Evolutionary conservation across 1,284 basidiomycete genomes (phyloP).

Genomic region (Cystodermella granulosa): DNA sequence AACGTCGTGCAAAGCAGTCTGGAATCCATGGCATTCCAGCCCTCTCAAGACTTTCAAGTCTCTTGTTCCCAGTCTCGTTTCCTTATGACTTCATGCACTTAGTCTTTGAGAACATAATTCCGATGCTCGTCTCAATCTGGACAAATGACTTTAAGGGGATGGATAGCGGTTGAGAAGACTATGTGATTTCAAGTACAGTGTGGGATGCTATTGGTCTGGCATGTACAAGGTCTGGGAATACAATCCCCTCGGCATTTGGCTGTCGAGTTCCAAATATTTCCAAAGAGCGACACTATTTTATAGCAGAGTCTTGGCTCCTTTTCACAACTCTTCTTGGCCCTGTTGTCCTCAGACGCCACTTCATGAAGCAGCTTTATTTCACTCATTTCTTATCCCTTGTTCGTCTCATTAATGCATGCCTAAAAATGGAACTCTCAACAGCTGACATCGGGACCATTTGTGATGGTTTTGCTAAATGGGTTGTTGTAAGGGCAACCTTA

Average conservation of each 20-base stretch:
- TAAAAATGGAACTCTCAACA: too few species aligned
- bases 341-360: constrained; percentile 32
- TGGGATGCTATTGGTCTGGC: constrained; percentile 31
- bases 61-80: constrained; percentile 38
- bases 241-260: constrained; percentile 32
- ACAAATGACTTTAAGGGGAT: constrained; percentile 38
- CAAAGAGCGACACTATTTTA: constrained; percentile 19
- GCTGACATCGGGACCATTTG: too few species aligned
- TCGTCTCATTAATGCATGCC: too few species aligned
- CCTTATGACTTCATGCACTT: constrained; percentile 50
- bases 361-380: constrained; percentile 31
- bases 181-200: constrained; percentile 20
- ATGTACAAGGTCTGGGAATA: constrained; percentile 16
- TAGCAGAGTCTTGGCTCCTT: constrained; percentile 36
- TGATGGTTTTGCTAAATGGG: too few species aligned
- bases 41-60: constrained; percentile 27
- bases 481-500: too few species aligned
- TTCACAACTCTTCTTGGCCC: constrained; percentile 40
- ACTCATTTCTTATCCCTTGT: too few species aligned
- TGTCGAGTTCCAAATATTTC: constrained; percentile 26
- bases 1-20: constrained; percentile 27
- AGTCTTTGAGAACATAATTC: constrained; percentile 39
- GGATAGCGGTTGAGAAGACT: constrained; percentile 29
- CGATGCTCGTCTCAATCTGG: constrained; percentile 40
- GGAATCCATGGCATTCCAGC: constrained; percentile 40